Percentiles rank a stretch among this genome's conserved stretches.
These are phyloP conservation scores for Pseudocercospora fuligena DNA, from an alignment of 2,329 filamentous ascomycete genomes.

Conservation along the genomic window DNA sequence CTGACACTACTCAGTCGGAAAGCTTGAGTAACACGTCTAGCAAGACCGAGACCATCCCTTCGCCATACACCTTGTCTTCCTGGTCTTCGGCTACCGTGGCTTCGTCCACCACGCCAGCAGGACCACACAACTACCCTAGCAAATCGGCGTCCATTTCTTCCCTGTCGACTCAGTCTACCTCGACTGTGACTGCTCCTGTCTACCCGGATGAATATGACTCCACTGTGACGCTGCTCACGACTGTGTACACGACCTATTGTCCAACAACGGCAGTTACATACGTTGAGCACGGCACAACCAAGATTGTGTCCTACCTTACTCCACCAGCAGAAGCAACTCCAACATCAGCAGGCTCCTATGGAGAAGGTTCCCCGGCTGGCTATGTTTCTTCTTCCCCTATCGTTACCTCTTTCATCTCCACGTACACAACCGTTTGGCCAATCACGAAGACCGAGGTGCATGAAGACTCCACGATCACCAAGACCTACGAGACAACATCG, in stretches of 20 bases:
- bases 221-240: conserved; percentile 12
- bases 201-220: conserved; percentile 5
- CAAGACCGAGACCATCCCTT: not conserved
- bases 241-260: conserved; percentile 9
- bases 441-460: conserved; percentile 9
- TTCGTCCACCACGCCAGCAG: not conserved
- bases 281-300: not conserved
- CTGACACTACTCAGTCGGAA: too few species aligned
- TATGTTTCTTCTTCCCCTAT: not conserved
- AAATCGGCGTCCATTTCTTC: not conserved
- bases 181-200: not conserved
- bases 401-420: conserved; percentile 11
- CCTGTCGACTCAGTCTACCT: not conserved
- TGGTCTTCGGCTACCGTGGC: not conserved
- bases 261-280: conserved; percentile 1
- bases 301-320: conserved; percentile 6
- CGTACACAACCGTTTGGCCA: conserved; percentile 14
- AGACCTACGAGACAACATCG: conserved; percentile 19
- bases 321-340: not conserved
- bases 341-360: not conserved
- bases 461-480: conserved; percentile 7
- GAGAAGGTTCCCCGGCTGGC: not conserved
- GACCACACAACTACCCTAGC: not conserved
- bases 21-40: too few species aligned
- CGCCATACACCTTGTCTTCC: not conserved